phyloP scores from a whole-genome alignment of 495 filamentous ascomycete genomes.

The Haplographium delicatum region DNA sequence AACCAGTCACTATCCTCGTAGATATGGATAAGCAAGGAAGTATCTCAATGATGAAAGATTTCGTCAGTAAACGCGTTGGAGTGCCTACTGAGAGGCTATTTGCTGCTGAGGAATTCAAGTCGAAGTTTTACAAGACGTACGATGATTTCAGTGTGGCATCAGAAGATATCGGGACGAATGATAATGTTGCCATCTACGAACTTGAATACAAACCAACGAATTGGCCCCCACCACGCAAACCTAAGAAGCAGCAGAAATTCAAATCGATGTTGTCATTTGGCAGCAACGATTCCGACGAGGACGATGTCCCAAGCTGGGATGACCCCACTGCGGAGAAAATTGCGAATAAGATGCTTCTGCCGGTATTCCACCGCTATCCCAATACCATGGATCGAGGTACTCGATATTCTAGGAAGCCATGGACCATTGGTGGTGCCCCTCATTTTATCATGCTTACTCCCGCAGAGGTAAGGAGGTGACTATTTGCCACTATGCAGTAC shows the following conservation, averaged over 20 bases:
- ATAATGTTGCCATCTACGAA: constrained; percentile 72
- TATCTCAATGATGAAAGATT: constrained; percentile 69
- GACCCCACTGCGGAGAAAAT: constrained; percentile 60
- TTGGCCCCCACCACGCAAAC: constrained; percentile 46
- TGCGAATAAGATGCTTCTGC: constrained; percentile 68
- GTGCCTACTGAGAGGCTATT: constrained; percentile 57
- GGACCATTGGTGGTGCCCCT: constrained; percentile 29
- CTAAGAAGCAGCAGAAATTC: constrained; percentile 37
- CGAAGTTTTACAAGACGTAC: constrained; percentile 79
- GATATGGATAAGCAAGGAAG: constrained; percentile 81
- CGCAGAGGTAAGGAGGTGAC: constrained; percentile 31
- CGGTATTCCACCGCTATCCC: constrained; percentile 63
- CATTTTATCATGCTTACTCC: constrained; percentile 48
- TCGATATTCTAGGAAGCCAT: constrained; percentile 22
- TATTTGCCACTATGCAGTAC: neutral
- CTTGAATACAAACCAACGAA: constrained; percentile 77
- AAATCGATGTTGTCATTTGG: constrained; percentile 35
- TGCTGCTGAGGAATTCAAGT: constrained; percentile 71
- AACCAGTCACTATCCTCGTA: constrained; percentile 65
- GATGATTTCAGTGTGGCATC: constrained; percentile 59
- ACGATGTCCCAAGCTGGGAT: constrained; percentile 51
- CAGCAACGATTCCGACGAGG: constrained; percentile 47
- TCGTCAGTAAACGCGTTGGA: constrained; percentile 62
- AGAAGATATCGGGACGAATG: constrained; percentile 60
- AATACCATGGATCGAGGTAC: constrained; percentile 2